Conservation (phyloP, 2,329 filamentous ascomycete genomes). For the Aspergillus udagawae region DNA sequence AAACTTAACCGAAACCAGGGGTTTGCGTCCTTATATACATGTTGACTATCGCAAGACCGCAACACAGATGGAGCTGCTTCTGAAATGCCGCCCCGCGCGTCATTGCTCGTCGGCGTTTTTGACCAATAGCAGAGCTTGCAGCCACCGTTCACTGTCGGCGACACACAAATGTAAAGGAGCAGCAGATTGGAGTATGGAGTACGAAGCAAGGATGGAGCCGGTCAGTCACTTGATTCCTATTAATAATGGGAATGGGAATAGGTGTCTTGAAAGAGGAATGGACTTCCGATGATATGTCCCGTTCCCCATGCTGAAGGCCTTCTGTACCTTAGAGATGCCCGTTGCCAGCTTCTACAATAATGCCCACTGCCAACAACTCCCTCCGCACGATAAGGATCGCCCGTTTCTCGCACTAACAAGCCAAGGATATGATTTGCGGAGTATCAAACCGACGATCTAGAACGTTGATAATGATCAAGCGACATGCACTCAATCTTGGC, state of each 20-base stretch:
- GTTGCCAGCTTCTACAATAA: too few relatives aligned
- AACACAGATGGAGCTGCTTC: conserved; percentile 15
- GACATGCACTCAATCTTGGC: too few relatives aligned
- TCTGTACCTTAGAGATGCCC: background rate
- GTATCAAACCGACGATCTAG: background rate
- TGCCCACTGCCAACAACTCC: too few relatives aligned
- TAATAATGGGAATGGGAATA: background rate
- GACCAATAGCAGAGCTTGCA: conserved; percentile 17
- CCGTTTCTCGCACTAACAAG: too few relatives aligned
- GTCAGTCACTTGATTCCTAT: background rate
- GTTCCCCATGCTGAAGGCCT: background rate
- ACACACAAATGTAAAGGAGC: background rate
- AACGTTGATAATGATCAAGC: background rate
- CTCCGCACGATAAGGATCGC: background rate
- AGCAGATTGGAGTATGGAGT: background rate
- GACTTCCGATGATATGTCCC: background rate
- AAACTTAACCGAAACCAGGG: background rate
- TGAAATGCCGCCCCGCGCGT: conserved; percentile 20
- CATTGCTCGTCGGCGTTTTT: conserved; percentile 21
- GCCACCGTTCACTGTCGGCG: background rate
- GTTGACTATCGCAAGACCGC: conserved; percentile 10
- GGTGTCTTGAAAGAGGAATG: too few relatives aligned
- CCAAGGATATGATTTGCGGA: background rate
- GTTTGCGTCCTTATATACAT: conserved; percentile 1
- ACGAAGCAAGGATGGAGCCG: background rate